Base-by-base conservation (phyloP, 140 eudicot genomes). In the Senecio squalidus region DNA sequence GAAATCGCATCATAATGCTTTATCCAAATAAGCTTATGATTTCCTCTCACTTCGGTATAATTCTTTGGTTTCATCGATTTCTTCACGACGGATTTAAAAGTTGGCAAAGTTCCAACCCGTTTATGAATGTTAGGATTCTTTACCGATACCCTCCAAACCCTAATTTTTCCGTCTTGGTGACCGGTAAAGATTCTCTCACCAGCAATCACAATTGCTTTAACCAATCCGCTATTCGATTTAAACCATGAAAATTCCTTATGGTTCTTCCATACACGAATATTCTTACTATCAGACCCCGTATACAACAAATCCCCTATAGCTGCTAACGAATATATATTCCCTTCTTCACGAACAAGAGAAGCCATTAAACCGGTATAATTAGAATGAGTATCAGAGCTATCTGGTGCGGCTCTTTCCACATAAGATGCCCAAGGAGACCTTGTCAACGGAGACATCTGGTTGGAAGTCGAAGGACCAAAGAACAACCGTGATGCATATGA, bases 241-340 rank as follows among this genome's bases (percentile, higher is more conserved):
- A 87, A 87, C 51, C 84, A 80, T 1, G 94, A 80, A 18, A 71
- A 87, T 49, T 87, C 96, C 39, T 79, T 75, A 46, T 87, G 89
- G 66, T 75, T 78, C 58, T 76, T 87, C 96, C 96, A 87, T 0
- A 87, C 94, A 39, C 96, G 77, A n/a, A 87, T 83, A 62, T 86
- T 80, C 80, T 79, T 79, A 65, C 80, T 68, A 33, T 68, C 80
- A 0, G 86, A 80, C 48, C 84, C 84, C 9, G 82, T 76, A 46
- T 76, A 76, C 33, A 72, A 46, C 36, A 77, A 49, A 67, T 77
- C 82, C 1, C 67, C 82, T 0, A 31, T 13, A 3, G 76, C 72
- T 0, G 75, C 79, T 54, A 77, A 18, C 14, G 83, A 77, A 51
- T 77, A 77, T 46, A 77, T 77, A 8, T 77, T 74, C 43, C 82